A percentile compares a stretch with the other conserved stretches of the same genome.
These are phyloP conservation scores for Pyrenochaeta sp. DNA, from an alignment of 2,329 filamentous ascomycete species.

Conservation along the genomic window DNA sequence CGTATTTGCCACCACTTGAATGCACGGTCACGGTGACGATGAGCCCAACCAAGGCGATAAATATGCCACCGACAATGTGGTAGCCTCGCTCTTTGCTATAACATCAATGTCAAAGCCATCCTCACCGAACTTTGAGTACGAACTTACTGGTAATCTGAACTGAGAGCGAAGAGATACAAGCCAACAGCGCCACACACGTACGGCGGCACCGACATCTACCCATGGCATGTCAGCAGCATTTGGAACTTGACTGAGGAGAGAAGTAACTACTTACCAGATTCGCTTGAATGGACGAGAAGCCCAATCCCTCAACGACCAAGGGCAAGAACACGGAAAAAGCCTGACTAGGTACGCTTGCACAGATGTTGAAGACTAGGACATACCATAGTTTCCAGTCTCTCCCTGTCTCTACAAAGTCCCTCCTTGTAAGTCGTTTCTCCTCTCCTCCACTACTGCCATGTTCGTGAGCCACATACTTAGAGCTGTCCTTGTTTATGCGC, in stretches of 20 bases:
- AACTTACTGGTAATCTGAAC: conserved; percentile 50
- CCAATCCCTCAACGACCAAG: conserved; percentile 54
- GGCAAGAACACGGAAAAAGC: conserved; percentile 55
- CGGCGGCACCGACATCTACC: conserved; percentile 56
- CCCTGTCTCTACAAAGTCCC: conserved; percentile 26
- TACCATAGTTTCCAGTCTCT: conserved; percentile 36
- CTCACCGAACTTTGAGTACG: not conserved
- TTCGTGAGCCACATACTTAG: conserved; percentile 2
- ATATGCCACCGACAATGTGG: conserved; percentile 57
- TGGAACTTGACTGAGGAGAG: too few relatives aligned
- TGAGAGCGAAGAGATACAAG: conserved; percentile 55
- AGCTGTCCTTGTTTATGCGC: conserved; percentile 28
- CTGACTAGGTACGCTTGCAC: conserved; percentile 53
- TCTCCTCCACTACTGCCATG: conserved; percentile 4
- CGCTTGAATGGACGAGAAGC: conserved; percentile 26
- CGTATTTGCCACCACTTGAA: conserved; percentile 18
- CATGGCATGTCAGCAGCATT: not conserved
- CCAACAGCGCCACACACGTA: conserved; percentile 58
- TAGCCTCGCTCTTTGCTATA: conserved; percentile 24
- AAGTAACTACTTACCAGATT: conserved; percentile 19
- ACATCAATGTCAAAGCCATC: not conserved
- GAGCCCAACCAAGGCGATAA: conserved; percentile 51
- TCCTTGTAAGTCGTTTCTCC: conserved; percentile 19
- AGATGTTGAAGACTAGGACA: conserved; percentile 48
- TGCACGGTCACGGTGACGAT: conserved; percentile 22